Conservation (phyloP, 176 grass and related monocot genomes). For the Dactylis glomerata region DNA sequence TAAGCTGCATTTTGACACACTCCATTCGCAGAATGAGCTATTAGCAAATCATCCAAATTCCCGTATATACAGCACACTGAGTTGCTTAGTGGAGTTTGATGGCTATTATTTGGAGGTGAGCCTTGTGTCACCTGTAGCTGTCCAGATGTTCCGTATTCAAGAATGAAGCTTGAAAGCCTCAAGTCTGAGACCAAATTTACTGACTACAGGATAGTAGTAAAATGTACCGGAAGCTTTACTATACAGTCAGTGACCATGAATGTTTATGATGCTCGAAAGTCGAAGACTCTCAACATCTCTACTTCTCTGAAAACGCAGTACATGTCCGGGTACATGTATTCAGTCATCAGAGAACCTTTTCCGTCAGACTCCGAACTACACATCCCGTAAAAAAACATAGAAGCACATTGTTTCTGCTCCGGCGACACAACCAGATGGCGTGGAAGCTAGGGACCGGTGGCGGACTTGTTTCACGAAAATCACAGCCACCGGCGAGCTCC, state of each 20-base stretch:
- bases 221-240: conserved; percentile 95
- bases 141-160: conserved; percentile 88
- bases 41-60: conserved; percentile 99
- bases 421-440: too few relatives aligned
- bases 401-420: too few relatives aligned
- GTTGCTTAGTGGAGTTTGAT: conserved; percentile 96
- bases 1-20: conserved; percentile 81
- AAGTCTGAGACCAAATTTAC: conserved; percentile 98
- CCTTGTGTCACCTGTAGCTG: conserved; percentile 98
- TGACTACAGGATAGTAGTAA: conserved; percentile 95
- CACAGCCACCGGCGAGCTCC: too few relatives aligned
- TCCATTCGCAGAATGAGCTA: conserved; percentile 92
- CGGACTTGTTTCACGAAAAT: too few relatives aligned
- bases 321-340: too few relatives aligned
- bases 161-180: conserved; percentile 93
- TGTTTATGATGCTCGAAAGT: conserved; percentile 95
- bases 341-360: too few relatives aligned
- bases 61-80: conserved; percentile 80
- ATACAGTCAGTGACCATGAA: conserved; percentile 98
- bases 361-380: too few relatives aligned
- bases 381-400: too few relatives aligned
- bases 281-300: too few relatives aligned
- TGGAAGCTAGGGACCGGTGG: too few relatives aligned
- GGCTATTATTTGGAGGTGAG: conserved; percentile 94
- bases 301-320: too few relatives aligned